phyloP scores from a whole-genome alignment of 495 filamentous ascomycete genomes.

The Amniculicola lignicola region DNA sequence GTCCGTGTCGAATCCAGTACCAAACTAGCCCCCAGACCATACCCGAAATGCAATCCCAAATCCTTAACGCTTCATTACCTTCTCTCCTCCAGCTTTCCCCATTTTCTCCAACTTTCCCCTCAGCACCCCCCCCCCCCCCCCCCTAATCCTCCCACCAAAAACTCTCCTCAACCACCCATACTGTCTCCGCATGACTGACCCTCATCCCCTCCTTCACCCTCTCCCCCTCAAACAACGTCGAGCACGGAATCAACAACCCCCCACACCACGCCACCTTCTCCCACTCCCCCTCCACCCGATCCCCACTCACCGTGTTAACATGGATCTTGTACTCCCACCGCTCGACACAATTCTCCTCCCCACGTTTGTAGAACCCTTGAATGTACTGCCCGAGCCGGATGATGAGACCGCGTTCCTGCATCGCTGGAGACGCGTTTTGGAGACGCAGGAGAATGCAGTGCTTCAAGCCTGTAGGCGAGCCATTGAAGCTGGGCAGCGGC shows the following conservation, averaged over 20 bases:
- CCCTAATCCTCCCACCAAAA: slow-evolving; percentile 6
- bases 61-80: not conserved
- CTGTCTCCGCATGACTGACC: slow-evolving; percentile 9
- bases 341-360: slow-evolving; percentile 22
- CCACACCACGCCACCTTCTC: slow-evolving; percentile 16
- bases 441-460: slow-evolving; percentile 13
- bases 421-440: not conserved
- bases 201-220: slow-evolving; percentile 1
- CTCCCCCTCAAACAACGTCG: slow-evolving; percentile 7
- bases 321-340: slow-evolving; percentile 26
- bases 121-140: too few relatives aligned
- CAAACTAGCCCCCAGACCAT: too few relatives aligned
- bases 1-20: too few relatives aligned
- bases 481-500: too few relatives aligned
- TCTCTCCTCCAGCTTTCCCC: not conserved
- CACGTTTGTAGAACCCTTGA: slow-evolving; percentile 29
- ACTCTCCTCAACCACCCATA: slow-evolving; percentile 28
- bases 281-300: slow-evolving; percentile 14
- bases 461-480: not conserved
- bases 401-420: slow-evolving; percentile 22
- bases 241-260: slow-evolving; percentile 24
- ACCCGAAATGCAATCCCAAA: too few relatives aligned
- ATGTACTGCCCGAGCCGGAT: slow-evolving; percentile 23
- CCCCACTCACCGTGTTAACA: not conserved
- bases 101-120: not conserved